These are phyloP conservation scores for Venturia oleaginea DNA, from an alignment of 2,329 filamentous ascomycete species.

Conservation along the genomic window DNA sequence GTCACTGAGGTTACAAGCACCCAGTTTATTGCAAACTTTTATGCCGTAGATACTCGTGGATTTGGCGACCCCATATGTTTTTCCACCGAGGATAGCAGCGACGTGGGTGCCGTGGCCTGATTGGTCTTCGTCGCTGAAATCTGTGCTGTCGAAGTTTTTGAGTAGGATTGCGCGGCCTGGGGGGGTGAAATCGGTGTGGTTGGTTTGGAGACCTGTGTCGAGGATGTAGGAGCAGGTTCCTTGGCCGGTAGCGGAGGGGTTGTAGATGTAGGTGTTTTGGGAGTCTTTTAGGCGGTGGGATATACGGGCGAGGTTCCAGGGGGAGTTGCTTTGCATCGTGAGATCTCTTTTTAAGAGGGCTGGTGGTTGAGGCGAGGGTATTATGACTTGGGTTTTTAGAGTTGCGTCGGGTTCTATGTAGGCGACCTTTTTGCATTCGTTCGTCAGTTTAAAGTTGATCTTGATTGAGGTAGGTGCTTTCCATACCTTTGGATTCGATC, in stretches of 20 bases:
- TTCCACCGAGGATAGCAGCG: conserved; percentile 16
- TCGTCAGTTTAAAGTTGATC: background rate
- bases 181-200: conserved; percentile 37
- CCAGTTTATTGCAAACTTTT: conserved; percentile 25
- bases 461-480: background rate
- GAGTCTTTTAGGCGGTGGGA: conserved; percentile 27
- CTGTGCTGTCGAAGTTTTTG: conserved; percentile 18
- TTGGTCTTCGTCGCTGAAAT: conserved; percentile 23
- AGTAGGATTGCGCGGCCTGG: conserved; percentile 28
- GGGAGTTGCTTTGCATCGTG: conserved; percentile 27
- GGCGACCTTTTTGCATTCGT: background rate
- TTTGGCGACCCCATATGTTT: conserved; percentile 17
- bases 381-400: conserved; percentile 10
- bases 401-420: conserved; percentile 3
- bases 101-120: conserved; percentile 32
- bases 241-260: conserved; percentile 25
- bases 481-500: conserved; percentile 23
- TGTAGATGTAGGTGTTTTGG: conserved; percentile 29
- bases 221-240: conserved; percentile 50
- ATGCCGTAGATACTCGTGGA: conserved; percentile 24
- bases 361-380: background rate
- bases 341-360: background rate
- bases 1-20: conserved; percentile 32
- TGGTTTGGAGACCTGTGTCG: conserved; percentile 53
- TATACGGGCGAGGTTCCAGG: conserved; percentile 34